phyloP scores from a whole-genome alignment of 257 asterid species.

The Solanum peruvianum region DNA sequence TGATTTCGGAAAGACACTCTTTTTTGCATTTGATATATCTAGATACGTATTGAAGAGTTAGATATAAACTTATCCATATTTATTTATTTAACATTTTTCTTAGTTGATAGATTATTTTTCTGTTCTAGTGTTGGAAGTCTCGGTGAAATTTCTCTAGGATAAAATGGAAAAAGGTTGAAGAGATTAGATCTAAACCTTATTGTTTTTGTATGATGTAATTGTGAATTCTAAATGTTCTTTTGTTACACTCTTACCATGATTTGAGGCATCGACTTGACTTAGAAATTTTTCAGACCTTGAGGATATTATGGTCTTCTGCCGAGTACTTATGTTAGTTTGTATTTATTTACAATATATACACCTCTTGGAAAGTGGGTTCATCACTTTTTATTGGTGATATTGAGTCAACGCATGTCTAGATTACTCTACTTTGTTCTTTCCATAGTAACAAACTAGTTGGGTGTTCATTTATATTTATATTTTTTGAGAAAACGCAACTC shows the following conservation, averaged over 20 bases:
- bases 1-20: not conserved
- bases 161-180: constrained; percentile 2
- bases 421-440: not conserved
- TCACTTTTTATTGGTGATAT: not conserved
- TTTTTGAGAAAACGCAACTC: not conserved
- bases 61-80: not conserved
- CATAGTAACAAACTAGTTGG: not conserved
- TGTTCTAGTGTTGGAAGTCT: not conserved
- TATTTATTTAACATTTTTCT: not conserved
- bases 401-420: not conserved
- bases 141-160: not conserved
- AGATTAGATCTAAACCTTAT: too few relatives aligned
- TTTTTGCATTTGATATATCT: not conserved
- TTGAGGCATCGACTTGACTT: too few relatives aligned
- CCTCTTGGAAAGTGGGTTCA: not conserved
- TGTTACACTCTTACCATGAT: too few relatives aligned
- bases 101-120: not conserved
- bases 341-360: not conserved
- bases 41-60: not conserved
- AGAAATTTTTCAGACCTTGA: not conserved
- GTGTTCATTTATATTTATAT: not conserved
- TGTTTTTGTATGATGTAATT: too few relatives aligned
- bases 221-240: too few relatives aligned
- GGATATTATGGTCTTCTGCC: not conserved
- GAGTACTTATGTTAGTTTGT: not conserved